Evolutionary conservation across 805 yeast genomes (phyloP), one percentile per base, ranked within the genome.

Genomic region (Cyberlindnera americana): DNA sequence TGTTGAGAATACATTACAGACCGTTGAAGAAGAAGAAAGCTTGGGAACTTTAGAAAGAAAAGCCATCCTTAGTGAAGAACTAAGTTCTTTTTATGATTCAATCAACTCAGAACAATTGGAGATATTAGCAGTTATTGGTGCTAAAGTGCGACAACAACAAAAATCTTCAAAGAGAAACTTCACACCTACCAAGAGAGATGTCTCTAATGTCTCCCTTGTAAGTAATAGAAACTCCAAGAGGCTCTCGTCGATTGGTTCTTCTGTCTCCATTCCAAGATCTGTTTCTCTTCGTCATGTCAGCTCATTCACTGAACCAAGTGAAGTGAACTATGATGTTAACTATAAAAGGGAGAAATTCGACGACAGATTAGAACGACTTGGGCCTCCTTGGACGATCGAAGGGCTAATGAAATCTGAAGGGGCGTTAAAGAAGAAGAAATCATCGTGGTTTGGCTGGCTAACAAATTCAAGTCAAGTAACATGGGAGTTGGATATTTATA

Each of bases 381-480:
- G 91, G 2, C 78, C 90, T 1, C 91, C 93, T 1, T 83, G 86
- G 77, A 70, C 80, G 41, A 81, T 83, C 54, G 91, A 83, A 61
- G 91, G 93, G 2, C 53, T 83, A 26, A 65, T 80, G 48, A 67
- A 73, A 43, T 53, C 59, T 25, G 56, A 50, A 31, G 19, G 24
- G 12, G 23, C 33, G 1, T 19, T 29, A 18, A 40, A 26, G 19
- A 47, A 37, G 29, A 44, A 35, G 23, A 41, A 41, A 26, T 30
- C 14, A 6, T 9, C 29, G 45, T 64, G 48, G 52, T 56, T 41
- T 50, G 54, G 46, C 1, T 50, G 45, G 44, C 21, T 53, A 9
- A 47, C 46, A 2, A 26, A 37, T 9, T 37, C 49, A 2, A 47
- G 27, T 19, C 34, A 40, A 4, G 45, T 53, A 17, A 29, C 44